Conservation (phyloP, 202 grass and related monocot species). For the Zoysia matrella region DNA sequence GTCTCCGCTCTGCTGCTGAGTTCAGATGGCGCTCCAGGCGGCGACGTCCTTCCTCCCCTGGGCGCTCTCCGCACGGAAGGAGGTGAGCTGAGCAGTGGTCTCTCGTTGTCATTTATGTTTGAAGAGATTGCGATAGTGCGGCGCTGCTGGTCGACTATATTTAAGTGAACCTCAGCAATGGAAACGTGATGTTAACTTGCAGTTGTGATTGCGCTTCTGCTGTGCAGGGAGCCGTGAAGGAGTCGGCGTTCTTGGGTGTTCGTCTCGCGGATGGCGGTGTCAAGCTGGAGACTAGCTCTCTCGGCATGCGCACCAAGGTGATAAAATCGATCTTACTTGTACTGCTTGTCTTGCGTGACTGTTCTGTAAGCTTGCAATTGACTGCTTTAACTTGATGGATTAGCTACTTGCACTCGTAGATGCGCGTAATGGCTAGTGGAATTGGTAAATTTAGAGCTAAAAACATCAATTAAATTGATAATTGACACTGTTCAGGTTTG, state of each 20-base stretch:
- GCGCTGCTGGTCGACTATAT: neutral
- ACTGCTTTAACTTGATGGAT: neutral
- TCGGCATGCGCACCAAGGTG: constrained; percentile 70
- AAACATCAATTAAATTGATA: neutral
- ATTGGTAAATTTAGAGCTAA: neutral
- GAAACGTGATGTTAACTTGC: neutral
- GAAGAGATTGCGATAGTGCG: no score
- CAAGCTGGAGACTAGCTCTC: constrained; percentile 46
- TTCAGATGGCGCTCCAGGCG: constrained; percentile 74
- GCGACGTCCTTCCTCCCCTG: constrained; percentile 73
- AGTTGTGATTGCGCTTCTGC: neutral
- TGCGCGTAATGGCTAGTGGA: neutral
- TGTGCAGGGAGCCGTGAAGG: constrained; percentile 59
- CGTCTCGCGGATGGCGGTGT: constrained; percentile 54
- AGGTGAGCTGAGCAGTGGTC: constrained; percentile 48
- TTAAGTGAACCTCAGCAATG: neutral
- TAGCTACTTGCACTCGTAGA: neutral
- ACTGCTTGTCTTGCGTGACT: neutral
- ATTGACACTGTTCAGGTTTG: neutral
- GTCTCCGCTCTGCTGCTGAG: neutral
- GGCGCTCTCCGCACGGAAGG: constrained; percentile 78
- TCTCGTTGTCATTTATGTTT: neutral
- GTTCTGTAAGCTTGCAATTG: neutral
- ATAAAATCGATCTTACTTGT: neutral
- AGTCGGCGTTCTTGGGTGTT: constrained; percentile 63